Evolutionary conservation across 164 flowering plant genomes (phyloP), one percentile per base, ranked within the genome.

Genomic region (Vitis labrusca): DNA sequence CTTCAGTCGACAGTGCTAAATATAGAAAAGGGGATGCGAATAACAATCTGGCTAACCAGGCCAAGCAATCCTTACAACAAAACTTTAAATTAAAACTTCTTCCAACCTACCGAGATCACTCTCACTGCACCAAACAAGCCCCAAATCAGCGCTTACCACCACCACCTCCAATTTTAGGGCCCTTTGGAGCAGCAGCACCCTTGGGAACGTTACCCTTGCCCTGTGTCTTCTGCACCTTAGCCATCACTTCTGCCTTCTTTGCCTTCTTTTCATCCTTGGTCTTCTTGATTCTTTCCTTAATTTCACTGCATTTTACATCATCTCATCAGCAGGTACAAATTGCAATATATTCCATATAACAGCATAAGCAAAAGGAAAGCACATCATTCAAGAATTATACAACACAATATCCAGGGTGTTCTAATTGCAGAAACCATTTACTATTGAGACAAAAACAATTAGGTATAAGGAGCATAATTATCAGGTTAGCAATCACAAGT

Each of bases 261-360:
- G 88, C 88, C 76, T 81, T 85, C 86, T 83, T 85, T 57, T 85
- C 88, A 60, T 85, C 88, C 76, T 85, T 85, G 2, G 88, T 83
- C 56, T 85, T 85, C 84, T 85, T 85, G 66, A 79, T 78, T 77
- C 88, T 82, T 63, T 85, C 88, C 82, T 85, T 85, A 23, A 85
- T 83, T 66, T 85, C 88, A 30, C 88, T 85, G 54, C 23, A 73
- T 1, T 62, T 58, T 7, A 65, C 27, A 64, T 17, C 23, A 61
- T 19, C 1, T 14, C 27, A n/a, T 37, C 37, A 69, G 60, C 29
- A 17, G 29, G 10, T 2, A 47, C 53, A 61, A 47, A 29, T 13
- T 48, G 10, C 58, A 30, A 50, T 50, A 19, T 7, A 44, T 53
- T 0, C 23, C 10, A 5, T 10, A 30, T 1, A 58, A 10, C 23